Percentiles rank a stretch among this genome's conserved stretches.
These are phyloP conservation scores for Penicillium chermesinum DNA, from an alignment of 495 filamentous ascomycete species.

Conservation along the genomic window DNA sequence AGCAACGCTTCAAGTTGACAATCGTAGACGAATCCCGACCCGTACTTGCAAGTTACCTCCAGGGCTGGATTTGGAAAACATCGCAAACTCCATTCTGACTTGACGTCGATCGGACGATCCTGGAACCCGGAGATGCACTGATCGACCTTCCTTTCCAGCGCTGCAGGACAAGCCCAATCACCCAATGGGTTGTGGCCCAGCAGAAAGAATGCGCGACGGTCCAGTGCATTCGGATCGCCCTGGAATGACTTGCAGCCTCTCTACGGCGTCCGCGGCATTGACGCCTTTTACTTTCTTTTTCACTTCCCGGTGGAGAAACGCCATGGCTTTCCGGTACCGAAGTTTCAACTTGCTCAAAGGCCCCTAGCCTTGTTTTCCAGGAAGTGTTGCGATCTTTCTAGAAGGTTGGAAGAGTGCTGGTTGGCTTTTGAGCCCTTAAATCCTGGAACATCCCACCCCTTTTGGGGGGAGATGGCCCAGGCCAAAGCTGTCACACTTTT, in stretches of 20 bases:
- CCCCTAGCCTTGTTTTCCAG: not conserved
- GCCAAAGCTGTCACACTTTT: too few species aligned
- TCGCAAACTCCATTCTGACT: too few species aligned
- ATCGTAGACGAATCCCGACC: too few species aligned
- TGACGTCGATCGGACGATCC: constrained; percentile 14
- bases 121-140: constrained; percentile 16
- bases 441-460: too few species aligned
- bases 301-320: not conserved
- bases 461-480: too few species aligned
- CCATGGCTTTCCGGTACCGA: too few species aligned
- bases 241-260: constrained; percentile 20
- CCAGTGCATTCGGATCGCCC: constrained; percentile 11
- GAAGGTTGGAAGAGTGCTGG: too few species aligned
- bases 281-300: not conserved
- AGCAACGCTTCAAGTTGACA: too few species aligned
- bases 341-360: not conserved
- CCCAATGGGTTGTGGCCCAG: not conserved
- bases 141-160: too few species aligned
- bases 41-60: too few species aligned
- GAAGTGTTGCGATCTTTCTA: too few species aligned
- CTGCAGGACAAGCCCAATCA: constrained; percentile 19
- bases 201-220: constrained; percentile 10
- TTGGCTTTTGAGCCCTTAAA: too few species aligned
- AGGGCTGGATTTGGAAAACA: not conserved
- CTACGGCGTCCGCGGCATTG: not conserved